Percentiles rank a stretch among this genome's conserved stretches.
Evolutionary conservation across 345 rosid species (phyloP).

Genomic region (Laguncularia racemosa): DNA sequence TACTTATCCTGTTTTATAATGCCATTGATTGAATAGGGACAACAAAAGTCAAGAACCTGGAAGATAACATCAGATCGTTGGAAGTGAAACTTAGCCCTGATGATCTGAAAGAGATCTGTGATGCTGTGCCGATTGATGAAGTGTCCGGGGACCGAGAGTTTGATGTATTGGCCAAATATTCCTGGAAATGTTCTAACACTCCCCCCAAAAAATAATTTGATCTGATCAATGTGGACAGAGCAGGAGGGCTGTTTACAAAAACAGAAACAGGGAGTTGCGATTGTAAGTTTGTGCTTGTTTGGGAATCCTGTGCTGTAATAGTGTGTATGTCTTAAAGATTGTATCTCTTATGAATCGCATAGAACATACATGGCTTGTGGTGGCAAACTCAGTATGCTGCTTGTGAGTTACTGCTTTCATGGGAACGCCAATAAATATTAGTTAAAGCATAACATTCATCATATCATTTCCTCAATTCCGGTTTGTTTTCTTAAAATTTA

Average conservation of each 20-base stretch:
- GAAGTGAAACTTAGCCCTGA: slow-evolving; percentile 22
- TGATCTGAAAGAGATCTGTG: slow-evolving; percentile 29
- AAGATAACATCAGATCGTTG: slow-evolving; percentile 34
- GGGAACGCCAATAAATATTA: too few species aligned
- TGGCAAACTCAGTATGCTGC: too few species aligned
- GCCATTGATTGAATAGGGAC: slow-evolving; percentile 24
- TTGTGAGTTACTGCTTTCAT: too few species aligned
- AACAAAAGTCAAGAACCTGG: slow-evolving; percentile 35
- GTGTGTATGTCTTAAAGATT: too few species aligned
- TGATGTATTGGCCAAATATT: slow-evolving; percentile 5
- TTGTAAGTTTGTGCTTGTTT: too few species aligned
- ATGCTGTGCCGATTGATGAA: slow-evolving; percentile 29
- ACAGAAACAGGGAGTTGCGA: neutral
- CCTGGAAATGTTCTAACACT: slow-evolving; percentile 29
- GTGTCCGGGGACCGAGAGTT: slow-evolving; percentile 25
- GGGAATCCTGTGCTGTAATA: too few species aligned
- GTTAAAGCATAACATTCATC: too few species aligned
- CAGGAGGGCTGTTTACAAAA: neutral
- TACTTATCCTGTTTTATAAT: neutral
- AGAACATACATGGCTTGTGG: too few species aligned
- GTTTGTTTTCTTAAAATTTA: too few species aligned
- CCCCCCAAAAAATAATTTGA: slow-evolving; percentile 17
- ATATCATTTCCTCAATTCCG: too few species aligned
- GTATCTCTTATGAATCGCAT: too few species aligned
- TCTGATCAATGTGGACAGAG: neutral